Percentiles rank a stretch among this genome's conserved stretches.
Evolutionary conservation across 345 rosid genomes (phyloP).

Genomic region (Eucalyptus melliodora): DNA sequence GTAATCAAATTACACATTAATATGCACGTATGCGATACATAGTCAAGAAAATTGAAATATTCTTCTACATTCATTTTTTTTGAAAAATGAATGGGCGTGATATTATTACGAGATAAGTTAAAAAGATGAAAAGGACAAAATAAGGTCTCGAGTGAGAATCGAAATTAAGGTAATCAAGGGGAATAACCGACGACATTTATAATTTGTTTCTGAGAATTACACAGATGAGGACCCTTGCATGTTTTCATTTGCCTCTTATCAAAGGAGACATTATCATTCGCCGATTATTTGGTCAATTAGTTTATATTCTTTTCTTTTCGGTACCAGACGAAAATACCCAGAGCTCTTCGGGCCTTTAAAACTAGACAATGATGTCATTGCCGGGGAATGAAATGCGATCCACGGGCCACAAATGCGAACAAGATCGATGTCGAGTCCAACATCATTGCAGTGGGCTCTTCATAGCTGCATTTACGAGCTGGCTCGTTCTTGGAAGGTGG

Average conservation of each 20-base stretch:
- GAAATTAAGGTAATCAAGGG: neutral
- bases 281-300: neutral
- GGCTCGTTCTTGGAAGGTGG: neutral
- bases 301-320: no score
- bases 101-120: neutral
- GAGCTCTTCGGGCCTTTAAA: neutral
- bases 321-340: neutral
- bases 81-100: rapidly evolving
- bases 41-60: neutral
- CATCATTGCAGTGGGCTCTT: neutral
- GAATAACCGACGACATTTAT: rapidly evolving
- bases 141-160: rapidly evolving
- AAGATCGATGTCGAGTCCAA: neutral
- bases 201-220: neutral
- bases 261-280: neutral
- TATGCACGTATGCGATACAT: rapidly evolving
- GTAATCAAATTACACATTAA: neutral
- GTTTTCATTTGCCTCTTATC: neutral
- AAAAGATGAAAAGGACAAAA: neutral
- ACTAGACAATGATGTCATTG: neutral
- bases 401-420: neutral
- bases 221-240: neutral
- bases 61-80: neutral
- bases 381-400: neutral
- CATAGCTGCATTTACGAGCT: neutral